Percentiles rank a stretch among this genome's conserved stretches.
phyloP scores from a whole-genome alignment of 129 eudicot genomes.

The Heracleum sosnowskyi region DNA sequence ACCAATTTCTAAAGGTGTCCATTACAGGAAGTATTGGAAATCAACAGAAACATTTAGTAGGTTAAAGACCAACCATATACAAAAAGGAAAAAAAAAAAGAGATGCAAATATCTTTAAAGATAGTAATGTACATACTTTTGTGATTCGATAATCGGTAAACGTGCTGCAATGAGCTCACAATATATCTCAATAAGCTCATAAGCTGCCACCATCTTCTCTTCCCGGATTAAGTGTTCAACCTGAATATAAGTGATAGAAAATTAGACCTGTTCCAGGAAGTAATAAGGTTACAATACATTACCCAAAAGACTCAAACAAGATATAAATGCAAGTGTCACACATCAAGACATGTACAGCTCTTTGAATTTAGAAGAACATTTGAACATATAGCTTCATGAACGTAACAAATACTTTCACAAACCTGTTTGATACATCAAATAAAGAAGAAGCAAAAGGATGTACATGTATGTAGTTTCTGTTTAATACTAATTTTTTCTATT shows the following conservation, averaged over 20 bases:
- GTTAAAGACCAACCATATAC: neutral
- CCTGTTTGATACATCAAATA: neutral
- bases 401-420: too few species aligned
- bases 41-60: neutral
- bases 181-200: conserved; percentile 80
- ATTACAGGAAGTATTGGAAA: neutral
- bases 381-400: too few species aligned
- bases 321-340: neutral
- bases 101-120: conserved; percentile 1
- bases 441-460: neutral
- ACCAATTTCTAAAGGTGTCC: neutral
- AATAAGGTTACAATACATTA: conserved; percentile 8
- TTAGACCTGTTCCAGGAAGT: neutral
- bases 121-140: conserved; percentile 58
- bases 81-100: neutral
- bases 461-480: neutral
- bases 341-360: neutral
- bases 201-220: conserved; percentile 93
- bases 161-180: conserved; percentile 85
- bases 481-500: neutral
- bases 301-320: neutral
- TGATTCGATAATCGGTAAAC: conserved; percentile 82
- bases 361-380: neutral
- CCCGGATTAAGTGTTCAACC: conserved; percentile 95
- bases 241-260: conserved; percentile 21